phyloP scores from a whole-genome alignment of 2,329 filamentous ascomycete genomes.

The Epichloe bromicola region DNA sequence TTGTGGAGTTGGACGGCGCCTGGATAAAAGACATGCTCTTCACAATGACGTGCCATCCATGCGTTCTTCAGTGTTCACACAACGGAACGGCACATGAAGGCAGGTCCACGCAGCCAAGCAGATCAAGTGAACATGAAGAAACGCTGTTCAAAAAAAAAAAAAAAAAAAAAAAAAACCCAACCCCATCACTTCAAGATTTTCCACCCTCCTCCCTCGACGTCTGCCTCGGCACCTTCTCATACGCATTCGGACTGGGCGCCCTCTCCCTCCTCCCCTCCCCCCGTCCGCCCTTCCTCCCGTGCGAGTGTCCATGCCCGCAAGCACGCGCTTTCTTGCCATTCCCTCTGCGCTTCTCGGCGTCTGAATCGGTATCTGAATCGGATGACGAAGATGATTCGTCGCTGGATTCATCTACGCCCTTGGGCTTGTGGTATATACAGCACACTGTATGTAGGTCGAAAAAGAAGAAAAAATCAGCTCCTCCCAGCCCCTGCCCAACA shows the following conservation, averaged over 20 bases:
- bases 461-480: background rate
- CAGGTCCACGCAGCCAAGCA: no score
- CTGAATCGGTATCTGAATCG: conserved; percentile 1
- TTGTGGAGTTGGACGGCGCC: no score
- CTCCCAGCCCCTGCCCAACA: background rate
- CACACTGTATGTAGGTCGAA: conserved; percentile 50
- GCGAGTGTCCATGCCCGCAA: background rate
- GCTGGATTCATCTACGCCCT: conserved; percentile 69
- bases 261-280: conserved; percentile 27
- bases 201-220: conserved; percentile 5
- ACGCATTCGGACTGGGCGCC: conserved; percentile 63
- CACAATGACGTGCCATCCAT: no score
- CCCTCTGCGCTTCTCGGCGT: conserved; percentile 13
- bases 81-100: no score
- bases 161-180: no score
- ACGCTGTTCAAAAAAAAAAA: no score
- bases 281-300: background rate
- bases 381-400: conserved; percentile 45
- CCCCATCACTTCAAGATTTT: no score
- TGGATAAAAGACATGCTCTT: no score
- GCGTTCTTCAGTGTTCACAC: no score
- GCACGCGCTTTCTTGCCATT: conserved; percentile 1
- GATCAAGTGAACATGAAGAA: no score
- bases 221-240: conserved; percentile 55
- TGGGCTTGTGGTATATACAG: conserved; percentile 92